Conservation (phyloP, 2,329 filamentous ascomycete species). For the Knufia petricola region DNA sequence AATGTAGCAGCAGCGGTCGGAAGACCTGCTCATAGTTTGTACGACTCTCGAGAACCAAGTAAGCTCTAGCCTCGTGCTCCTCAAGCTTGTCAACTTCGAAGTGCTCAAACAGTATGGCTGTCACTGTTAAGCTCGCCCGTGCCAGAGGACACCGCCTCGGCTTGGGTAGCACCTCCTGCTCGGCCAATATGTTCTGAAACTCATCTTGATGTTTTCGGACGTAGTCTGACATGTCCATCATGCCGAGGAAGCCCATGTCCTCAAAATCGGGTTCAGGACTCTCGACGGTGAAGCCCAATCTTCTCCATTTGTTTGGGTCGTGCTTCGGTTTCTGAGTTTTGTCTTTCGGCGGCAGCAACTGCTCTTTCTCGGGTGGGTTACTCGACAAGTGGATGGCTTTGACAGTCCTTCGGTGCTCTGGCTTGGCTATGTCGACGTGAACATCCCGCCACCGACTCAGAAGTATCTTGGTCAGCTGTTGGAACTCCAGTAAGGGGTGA, state of each 20-base stretch:
- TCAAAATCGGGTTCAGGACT: conserved; percentile 80
- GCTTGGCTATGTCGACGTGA: conserved; percentile 70
- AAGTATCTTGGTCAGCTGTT: conserved; percentile 79
- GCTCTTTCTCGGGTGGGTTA: conserved; percentile 45
- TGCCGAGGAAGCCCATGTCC: conserved; percentile 74
- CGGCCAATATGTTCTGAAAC: conserved; percentile 83
- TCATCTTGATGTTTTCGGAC: conserved; percentile 84
- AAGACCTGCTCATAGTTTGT: conserved; percentile 80
- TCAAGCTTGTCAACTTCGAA: conserved; percentile 87
- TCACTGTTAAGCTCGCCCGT: conserved; percentile 75
- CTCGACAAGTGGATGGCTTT: conserved; percentile 79
- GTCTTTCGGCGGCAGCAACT: conserved; percentile 22
- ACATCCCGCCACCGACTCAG: conserved; percentile 82
- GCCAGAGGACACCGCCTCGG: conserved; percentile 77
- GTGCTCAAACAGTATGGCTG: conserved; percentile 82
- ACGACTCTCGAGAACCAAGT: conserved; percentile 62
- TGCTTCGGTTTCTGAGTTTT: conserved; percentile 48
- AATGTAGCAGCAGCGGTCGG: conserved; percentile 78
- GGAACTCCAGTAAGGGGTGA: conserved; percentile 84
- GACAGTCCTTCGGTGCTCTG: conserved; percentile 78
- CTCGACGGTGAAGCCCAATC: conserved; percentile 84
- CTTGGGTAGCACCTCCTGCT: conserved; percentile 67
- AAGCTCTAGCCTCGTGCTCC: conserved; percentile 65
- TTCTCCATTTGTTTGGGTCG: conserved; percentile 84
- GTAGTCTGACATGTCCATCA: conserved; percentile 96